Evolutionary conservation across 1,139 yeast species (phyloP).

Genomic region (Pichia sp.): DNA sequence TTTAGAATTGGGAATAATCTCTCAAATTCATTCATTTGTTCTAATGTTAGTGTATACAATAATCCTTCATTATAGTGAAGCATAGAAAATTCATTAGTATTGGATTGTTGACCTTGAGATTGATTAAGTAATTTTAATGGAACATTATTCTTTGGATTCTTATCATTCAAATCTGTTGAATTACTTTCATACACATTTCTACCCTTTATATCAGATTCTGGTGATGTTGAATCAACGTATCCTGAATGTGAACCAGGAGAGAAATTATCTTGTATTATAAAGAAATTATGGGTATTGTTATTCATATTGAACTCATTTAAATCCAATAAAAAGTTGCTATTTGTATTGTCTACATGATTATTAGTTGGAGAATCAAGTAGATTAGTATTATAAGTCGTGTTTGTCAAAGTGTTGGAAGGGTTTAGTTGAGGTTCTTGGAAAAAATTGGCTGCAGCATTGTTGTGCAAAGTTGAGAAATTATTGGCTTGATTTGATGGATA

Average conservation of each 20-base stretch:
- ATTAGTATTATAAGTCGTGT: neutral
- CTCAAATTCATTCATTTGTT: conserved; percentile 19
- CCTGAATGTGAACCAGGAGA: conserved; percentile 17
- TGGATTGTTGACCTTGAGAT: conserved; percentile 15
- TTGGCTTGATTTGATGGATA: neutral
- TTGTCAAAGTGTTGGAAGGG: neutral
- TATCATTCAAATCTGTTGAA: neutral
- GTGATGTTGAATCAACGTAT: conserved; percentile 6
- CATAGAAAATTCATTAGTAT: neutral
- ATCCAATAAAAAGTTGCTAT: conserved; percentile 15
- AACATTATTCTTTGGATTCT: neutral
- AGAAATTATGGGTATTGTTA: conserved; percentile 23
- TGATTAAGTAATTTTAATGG: conserved; percentile 13
- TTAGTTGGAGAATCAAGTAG: neutral
- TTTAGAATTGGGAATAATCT: conserved; percentile 23
- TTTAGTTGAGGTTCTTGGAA: neutral
- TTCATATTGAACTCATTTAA: conserved; percentile 21
- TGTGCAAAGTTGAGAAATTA: neutral
- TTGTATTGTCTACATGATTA: neutral
- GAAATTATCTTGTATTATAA: conserved; percentile 25
- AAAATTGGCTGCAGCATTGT: neutral
- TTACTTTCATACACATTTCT: neutral
- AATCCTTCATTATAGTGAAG: conserved; percentile 8
- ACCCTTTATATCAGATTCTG: neutral
- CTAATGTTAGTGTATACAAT: conserved; percentile 13